Base-by-base conservation (phyloP, 2,329 filamentous ascomycete species). In the Madurella mycetomatis region DNA sequence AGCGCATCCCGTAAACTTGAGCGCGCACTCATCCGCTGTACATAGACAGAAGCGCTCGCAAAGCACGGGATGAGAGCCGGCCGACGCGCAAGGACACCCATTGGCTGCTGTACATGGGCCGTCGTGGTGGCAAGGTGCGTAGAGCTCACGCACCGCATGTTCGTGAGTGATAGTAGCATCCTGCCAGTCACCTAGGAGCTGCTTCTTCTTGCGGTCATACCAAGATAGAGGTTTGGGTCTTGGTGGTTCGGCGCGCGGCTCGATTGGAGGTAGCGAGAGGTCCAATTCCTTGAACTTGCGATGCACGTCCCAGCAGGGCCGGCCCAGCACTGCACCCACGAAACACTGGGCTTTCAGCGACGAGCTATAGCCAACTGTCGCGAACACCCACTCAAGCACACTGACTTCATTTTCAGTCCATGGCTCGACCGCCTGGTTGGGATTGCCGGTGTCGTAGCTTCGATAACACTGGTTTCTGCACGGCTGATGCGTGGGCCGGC, bases 1-100 rank as follows among this genome's bases (percentile, higher is more conserved):
- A 2, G 76, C 77, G 65, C 84, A 87, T 1, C 84, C 84, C 0
- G 82, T 86, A 61, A 86, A 87, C 54, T 85, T 84, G 60, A 81
- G 79, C 32, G 78, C 76, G 57, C 84, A 87, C 15, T 65, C 75
- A 9, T 82, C 78, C 2, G 77, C 75, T 0, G 81, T 79, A 62
- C 84, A 88, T 9, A 76, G 75, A 58, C 88, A 92, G 57, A 83
- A 84, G 60, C 86, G 87, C 60, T 92, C 88, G 64, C 88, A 92
- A 16, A 86, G 76, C 17, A 90, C 44, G 5, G 56, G 51, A 39
- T 54, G 58, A 17, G 57, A 72, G 15, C 77, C 76, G 9, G 79
- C 74, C 46, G 76, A 69, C 15, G 81, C 83, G 64, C 88, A 92
- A 1, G 77, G 72, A 61, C 88, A 92, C 16, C 72, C 63, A 12